Evolutionary conservation across 805 yeast species (phyloP).

Genomic region (Myxozyma nipponensis): DNA sequence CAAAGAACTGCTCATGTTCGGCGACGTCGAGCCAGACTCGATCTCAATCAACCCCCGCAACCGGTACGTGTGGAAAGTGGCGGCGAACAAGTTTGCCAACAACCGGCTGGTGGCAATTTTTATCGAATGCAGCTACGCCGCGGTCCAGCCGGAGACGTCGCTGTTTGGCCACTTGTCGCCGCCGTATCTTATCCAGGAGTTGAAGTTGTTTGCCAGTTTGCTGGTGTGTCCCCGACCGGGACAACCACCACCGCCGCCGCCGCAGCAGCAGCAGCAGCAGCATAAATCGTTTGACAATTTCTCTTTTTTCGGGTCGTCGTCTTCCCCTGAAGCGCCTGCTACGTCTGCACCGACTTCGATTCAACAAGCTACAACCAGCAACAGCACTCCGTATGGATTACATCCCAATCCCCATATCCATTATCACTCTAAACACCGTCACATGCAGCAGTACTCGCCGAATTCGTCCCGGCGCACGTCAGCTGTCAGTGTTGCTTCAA

Average conservation of each 20-base stretch:
- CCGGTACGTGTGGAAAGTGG: slow-evolving; percentile 51
- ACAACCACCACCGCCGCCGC: not conserved
- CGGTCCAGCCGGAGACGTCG: slow-evolving; percentile 44
- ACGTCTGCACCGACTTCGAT: not conserved
- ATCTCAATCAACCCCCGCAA: slow-evolving; percentile 43
- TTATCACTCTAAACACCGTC: slow-evolving; percentile 11
- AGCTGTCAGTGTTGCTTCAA: slow-evolving; percentile 9
- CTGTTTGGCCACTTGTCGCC: slow-evolving; percentile 85
- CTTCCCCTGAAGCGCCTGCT: not conserved
- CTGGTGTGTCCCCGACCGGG: slow-evolving; percentile 16
- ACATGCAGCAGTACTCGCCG: slow-evolving; percentile 27
- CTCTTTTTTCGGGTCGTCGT: not conserved
- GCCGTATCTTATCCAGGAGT: slow-evolving; percentile 53
- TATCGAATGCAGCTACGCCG: slow-evolving; percentile 71
- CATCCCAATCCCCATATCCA: slow-evolving; percentile 16
- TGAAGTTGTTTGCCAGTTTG: slow-evolving; percentile 42
- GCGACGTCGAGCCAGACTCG: slow-evolving; percentile 75
- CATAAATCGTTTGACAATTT: not conserved
- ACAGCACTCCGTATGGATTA: not conserved
- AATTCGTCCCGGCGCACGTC: slow-evolving; percentile 22
- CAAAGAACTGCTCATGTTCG: slow-evolving; percentile 58
- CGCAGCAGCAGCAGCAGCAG: not conserved
- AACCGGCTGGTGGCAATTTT: slow-evolving; percentile 52
- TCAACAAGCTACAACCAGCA: not conserved
- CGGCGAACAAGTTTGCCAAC: slow-evolving; percentile 47